Percentiles rank a stretch among this genome's conserved stretches.
phyloP scores from a whole-genome alignment of 805 yeast species.

The Lipomyces anomalus region DNA sequence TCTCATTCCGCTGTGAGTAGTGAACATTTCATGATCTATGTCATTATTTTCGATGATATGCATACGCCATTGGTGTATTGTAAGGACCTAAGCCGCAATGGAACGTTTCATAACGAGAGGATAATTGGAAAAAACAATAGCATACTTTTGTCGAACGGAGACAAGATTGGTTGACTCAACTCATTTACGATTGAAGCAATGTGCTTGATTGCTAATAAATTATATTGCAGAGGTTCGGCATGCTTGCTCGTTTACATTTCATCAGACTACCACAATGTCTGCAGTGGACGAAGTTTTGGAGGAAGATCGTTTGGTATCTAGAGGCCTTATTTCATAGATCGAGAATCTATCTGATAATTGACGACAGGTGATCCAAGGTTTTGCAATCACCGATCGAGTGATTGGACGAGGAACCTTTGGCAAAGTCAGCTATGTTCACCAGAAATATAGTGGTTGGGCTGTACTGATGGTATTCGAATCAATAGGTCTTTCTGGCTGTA shows the following conservation, averaged over 20 bases:
- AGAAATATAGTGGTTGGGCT: not conserved
- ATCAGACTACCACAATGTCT: constrained; percentile 7
- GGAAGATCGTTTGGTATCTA: constrained; percentile 4
- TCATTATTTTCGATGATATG: constrained; percentile 22
- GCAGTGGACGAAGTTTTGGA: constrained; percentile 2
- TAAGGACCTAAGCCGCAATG: constrained; percentile 24
- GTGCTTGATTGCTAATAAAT: not conserved
- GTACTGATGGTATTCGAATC: not conserved
- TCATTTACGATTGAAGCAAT: not conserved
- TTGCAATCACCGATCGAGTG: constrained; percentile 9
- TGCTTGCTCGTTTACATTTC: constrained; percentile 21
- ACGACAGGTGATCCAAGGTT: constrained; percentile 2
- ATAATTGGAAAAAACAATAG: constrained; percentile 18
- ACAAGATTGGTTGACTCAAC: constrained; percentile 10
- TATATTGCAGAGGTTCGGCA: constrained; percentile 19
- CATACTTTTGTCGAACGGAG: constrained; percentile 23
- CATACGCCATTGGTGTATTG: constrained; percentile 24
- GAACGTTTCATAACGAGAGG: constrained; percentile 23
- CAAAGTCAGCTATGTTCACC: not conserved
- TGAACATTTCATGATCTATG: constrained; percentile 22
- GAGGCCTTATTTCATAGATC: not conserved
- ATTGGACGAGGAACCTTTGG: constrained; percentile 24
- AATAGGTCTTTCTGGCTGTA: constrained; percentile 16
- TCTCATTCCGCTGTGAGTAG: constrained; percentile 21
- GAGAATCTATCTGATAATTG: no score